These are phyloP conservation scores for Penicillium desertorum DNA, from an alignment of 495 filamentous ascomycete species.

Conservation along the genomic window DNA sequence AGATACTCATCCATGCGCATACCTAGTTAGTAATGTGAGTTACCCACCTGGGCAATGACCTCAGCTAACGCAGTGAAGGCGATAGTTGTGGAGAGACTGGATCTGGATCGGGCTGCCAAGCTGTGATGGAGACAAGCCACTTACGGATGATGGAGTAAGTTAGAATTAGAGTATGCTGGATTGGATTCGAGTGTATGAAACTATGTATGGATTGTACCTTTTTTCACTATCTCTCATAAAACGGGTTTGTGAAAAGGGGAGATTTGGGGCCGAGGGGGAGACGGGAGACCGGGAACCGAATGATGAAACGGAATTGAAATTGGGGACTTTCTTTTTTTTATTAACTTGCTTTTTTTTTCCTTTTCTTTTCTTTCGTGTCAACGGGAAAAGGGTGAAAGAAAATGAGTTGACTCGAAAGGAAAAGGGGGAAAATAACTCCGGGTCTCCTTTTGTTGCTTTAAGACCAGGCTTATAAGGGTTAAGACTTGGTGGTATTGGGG, in stretches of 20 bases:
- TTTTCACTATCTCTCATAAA: not conserved
- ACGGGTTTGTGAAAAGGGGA: not conserved
- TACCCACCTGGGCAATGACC: not conserved
- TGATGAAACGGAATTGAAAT: not conserved
- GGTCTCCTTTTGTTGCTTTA: not conserved
- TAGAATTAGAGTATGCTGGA: not conserved
- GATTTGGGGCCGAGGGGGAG: not conserved
- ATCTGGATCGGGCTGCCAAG: slow-evolving; percentile 1
- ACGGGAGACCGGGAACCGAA: not conserved
- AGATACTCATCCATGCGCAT: too few relatives aligned
- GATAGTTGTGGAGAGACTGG: not conserved
- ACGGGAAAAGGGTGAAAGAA: not conserved
- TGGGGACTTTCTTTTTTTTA: not conserved
- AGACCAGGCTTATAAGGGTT: not conserved
- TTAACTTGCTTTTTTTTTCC: not conserved
- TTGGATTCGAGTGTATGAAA: not conserved
- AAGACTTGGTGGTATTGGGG: not conserved
- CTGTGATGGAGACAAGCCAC: not conserved
- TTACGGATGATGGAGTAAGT: not conserved
- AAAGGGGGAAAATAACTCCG: slow-evolving; percentile 2
- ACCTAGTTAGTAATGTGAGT: not conserved
- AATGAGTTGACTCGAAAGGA: not conserved
- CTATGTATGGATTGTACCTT: not conserved
- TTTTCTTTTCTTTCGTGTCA: not conserved
- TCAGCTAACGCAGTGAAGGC: not conserved